Evolutionary conservation across 345 rosid genomes (phyloP).

Genomic region (Barbarea vulgaris): DNA sequence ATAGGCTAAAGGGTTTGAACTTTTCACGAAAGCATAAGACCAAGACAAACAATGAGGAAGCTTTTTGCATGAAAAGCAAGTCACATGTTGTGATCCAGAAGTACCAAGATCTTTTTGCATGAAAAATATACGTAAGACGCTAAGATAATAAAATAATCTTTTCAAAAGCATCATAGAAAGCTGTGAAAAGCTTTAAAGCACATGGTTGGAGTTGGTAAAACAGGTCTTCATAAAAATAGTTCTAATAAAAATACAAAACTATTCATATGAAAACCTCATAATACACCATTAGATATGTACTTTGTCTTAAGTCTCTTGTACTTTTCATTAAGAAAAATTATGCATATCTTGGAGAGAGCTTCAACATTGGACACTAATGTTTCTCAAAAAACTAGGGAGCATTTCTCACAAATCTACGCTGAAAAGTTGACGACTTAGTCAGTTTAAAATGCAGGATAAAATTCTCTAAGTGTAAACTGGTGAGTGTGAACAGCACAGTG

Average conservation of each 20-base stretch:
- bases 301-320: constrained; percentile 23
- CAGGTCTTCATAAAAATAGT: constrained; percentile 20
- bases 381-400: background rate
- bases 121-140: constrained; percentile 25
- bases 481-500: constrained; percentile 17
- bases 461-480: constrained; percentile 1
- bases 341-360: background rate
- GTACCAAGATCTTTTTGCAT: constrained; percentile 39
- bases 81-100: constrained; percentile 40
- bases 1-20: constrained; percentile 21
- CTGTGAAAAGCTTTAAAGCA: constrained; percentile 31
- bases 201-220: constrained; percentile 40
- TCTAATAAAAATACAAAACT: constrained; percentile 3
- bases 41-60: constrained; percentile 32
- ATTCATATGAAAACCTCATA: constrained; percentile 18
- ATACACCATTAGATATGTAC: constrained; percentile 22
- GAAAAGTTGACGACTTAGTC: background rate
- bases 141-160: constrained; percentile 16
- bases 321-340: background rate
- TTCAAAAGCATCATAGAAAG: constrained; percentile 34
- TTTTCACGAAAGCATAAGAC: constrained; percentile 24
- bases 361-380: constrained; percentile 8
- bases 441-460: constrained; percentile 3
- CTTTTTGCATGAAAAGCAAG: constrained; percentile 44
- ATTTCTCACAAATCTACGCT: background rate